These are phyloP conservation scores for Solanum rostratum DNA, from an alignment of 257 asterid genomes.

Conservation along the genomic window DNA sequence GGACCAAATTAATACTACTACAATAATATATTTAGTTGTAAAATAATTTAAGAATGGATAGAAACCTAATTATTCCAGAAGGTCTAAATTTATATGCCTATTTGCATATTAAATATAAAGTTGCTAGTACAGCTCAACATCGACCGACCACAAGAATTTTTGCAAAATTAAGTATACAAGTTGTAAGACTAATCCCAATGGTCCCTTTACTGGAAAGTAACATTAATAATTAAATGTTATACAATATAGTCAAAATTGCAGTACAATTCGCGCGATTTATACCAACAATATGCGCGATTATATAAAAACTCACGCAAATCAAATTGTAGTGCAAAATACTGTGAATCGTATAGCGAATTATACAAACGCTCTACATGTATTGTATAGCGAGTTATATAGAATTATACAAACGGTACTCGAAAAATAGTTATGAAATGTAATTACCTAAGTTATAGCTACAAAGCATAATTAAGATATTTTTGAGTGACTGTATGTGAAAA, in stretches of 20 bases:
- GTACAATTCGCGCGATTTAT: too few species aligned
- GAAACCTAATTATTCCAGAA: not conserved
- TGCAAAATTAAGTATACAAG: not conserved
- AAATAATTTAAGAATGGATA: not conserved
- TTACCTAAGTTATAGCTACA: too few species aligned
- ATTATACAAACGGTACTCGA: too few species aligned
- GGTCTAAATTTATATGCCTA: not conserved
- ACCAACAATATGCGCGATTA: too few species aligned
- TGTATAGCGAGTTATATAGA: too few species aligned
- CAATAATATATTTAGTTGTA: not conserved
- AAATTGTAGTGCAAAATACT: too few species aligned
- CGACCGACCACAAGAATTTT: not conserved
- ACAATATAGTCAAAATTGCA: not conserved
- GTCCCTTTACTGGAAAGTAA: not conserved
- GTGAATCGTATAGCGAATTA: too few species aligned
- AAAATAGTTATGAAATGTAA: too few species aligned
- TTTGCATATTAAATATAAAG: not conserved
- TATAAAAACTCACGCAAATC: too few species aligned
- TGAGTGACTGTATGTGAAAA: too few species aligned
- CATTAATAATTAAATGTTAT: not conserved
- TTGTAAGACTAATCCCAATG: not conserved
- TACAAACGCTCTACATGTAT: too few species aligned
- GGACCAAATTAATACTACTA: not conserved
- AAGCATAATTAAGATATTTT: too few species aligned
- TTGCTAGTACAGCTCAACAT: conserved; percentile 2